Percentiles rank a stretch among this genome's conserved stretches.
phyloP scores from a whole-genome alignment of 192 early-diverging fungal species.

The Podila clonocystis region DNA sequence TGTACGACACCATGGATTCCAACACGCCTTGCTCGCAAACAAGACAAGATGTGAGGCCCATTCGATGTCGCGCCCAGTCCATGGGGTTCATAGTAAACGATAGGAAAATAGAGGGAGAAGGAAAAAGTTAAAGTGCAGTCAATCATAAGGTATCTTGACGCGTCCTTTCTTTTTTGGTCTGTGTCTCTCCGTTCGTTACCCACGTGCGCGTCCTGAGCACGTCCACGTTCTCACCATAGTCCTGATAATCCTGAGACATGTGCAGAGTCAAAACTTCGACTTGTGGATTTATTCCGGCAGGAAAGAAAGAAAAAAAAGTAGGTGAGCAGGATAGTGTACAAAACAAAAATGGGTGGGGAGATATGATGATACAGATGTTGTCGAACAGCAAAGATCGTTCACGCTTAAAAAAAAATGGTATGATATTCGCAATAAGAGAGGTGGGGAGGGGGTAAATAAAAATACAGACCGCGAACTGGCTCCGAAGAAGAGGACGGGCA shows the following conservation, averaged over 20 bases:
- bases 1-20: constrained; percentile 2
- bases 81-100: neutral
- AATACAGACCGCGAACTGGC: constrained; percentile 2
- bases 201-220: constrained; percentile 3
- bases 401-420: neutral
- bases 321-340: constrained; percentile 1
- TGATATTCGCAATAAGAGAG: neutral
- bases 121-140: constrained; percentile 7
- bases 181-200: constrained; percentile 1
- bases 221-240: neutral
- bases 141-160: constrained; percentile 28
- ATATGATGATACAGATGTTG: neutral
- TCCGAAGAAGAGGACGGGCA: no score
- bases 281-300: constrained; percentile 13
- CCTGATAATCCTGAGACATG: no score
- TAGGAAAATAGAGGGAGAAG: neutral
- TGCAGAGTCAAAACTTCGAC: neutral
- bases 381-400: neutral
- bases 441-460: neutral
- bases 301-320: constrained; percentile 3
- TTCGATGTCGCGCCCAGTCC: constrained; percentile 2
- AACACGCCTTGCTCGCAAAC: neutral
- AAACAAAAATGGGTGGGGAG: neutral
- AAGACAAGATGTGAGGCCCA: constrained; percentile 1
- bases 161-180: neutral